A percentile compares a stretch with the other conserved stretches of the same genome.
These are phyloP conservation scores for Termitomyces sp. DNA, from an alignment of 768 basidiomycete genomes.

Conservation along the genomic window DNA sequence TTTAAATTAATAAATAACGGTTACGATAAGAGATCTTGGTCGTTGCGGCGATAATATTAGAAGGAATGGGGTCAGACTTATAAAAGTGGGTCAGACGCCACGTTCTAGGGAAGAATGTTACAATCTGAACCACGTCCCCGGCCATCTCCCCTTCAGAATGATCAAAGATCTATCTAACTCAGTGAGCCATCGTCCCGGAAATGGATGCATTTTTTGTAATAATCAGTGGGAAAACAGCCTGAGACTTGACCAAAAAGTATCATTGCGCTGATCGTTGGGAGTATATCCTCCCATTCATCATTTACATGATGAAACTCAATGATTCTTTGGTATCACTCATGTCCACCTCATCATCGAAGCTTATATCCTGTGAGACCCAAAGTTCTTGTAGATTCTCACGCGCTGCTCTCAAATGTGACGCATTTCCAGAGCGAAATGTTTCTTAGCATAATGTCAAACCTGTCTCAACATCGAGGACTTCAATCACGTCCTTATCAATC, in stretches of 20 bases:
- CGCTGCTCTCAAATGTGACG: neutral
- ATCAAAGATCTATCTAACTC: slow-evolving; percentile 12
- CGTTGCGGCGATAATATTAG: neutral
- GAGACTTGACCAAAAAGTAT: neutral
- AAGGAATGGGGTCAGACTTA: neutral
- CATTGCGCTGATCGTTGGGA: neutral
- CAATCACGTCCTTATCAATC: neutral
- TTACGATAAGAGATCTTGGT: neutral
- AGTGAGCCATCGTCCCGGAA: slow-evolving; percentile 15
- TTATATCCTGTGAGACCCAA: neutral
- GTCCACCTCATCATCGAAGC: neutral
- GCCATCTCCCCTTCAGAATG: slow-evolving; percentile 17
- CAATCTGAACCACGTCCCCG: slow-evolving; percentile 12
- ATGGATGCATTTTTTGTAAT: slow-evolving; percentile 5
- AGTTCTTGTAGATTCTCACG: neutral
- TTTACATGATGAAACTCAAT: neutral
- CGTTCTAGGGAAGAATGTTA: slow-evolving; percentile 12
- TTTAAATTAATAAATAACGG: neutral
- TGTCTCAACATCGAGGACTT: too few species aligned
- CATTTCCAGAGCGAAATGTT: neutral
- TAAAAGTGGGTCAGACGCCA: slow-evolving; percentile 6
- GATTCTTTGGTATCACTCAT: neutral
- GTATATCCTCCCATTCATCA: neutral
- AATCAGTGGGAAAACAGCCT: neutral
- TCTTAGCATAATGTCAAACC: neutral